Conservation (phyloP, 139 green algal species). For the Coelastrella sp. region DNA sequence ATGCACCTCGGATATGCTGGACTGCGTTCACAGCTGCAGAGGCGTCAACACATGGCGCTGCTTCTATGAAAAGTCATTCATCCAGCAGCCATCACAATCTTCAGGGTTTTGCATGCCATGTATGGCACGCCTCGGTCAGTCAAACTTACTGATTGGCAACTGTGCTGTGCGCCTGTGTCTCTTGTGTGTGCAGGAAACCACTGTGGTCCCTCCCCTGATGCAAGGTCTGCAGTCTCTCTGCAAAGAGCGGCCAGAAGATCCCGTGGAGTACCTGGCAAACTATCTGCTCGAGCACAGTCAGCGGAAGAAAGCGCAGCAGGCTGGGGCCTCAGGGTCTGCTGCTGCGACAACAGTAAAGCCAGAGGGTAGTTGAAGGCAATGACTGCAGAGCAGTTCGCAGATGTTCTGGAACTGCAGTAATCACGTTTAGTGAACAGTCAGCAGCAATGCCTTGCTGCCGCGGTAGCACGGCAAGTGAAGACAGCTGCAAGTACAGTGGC, state of each 20-base stretch:
- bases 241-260: conserved; percentile 85
- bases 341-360: neutral
- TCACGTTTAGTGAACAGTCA: too few relatives aligned
- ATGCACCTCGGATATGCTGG: too few relatives aligned
- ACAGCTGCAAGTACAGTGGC: too few relatives aligned
- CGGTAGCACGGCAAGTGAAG: too few relatives aligned
- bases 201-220: conserved; percentile 87
- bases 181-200: conserved; percentile 67
- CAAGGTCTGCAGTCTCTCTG: conserved; percentile 83
- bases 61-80: too few relatives aligned
- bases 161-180: neutral
- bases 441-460: too few relatives aligned
- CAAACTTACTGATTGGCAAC: neutral
- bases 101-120: too few relatives aligned
- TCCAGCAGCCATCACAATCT: too few relatives aligned
- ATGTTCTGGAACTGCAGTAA: too few relatives aligned
- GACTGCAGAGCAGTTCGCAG: neutral
- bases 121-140: neutral
- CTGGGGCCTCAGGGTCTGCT: neutral
- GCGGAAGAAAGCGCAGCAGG: conserved; percentile 44
- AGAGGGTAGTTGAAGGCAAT: neutral
- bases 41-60: too few relatives aligned
- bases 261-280: conserved; percentile 84
- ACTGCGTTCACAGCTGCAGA: too few relatives aligned
- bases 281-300: conserved; percentile 90